Evolutionary conservation across 2,329 filamentous ascomycete genomes (phyloP).

Genomic region (Colletotrichum spaethianum): DNA sequence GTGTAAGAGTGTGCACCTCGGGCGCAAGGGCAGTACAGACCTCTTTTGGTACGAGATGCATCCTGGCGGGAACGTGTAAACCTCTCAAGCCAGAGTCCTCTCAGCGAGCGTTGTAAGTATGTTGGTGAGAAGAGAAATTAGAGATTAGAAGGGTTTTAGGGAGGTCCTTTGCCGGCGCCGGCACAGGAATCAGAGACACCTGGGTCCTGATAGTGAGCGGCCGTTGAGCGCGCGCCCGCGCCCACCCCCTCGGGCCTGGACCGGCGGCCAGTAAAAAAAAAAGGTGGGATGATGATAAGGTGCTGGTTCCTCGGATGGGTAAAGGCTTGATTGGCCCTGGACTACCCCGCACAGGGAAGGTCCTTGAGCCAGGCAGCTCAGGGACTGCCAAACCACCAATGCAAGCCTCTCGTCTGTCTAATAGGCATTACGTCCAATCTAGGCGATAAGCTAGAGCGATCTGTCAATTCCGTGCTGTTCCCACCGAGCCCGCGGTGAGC

Average conservation of each 20-base stretch:
- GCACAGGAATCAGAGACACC: neutral
- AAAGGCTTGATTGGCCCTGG: conserved; percentile 30
- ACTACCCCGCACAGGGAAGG: conserved; percentile 39
- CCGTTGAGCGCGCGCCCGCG: conserved; percentile 14
- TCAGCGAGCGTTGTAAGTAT: conserved; percentile 1
- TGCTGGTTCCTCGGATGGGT: conserved; percentile 2
- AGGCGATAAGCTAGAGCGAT: conserved; percentile 33
- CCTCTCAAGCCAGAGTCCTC: conserved; percentile 1
- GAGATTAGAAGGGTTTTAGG: neutral
- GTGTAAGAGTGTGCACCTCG: conserved; percentile 30
- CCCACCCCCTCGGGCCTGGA: conserved; percentile 33
- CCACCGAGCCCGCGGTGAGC: conserved; percentile 11
- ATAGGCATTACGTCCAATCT: conserved; percentile 40
- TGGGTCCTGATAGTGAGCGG: conserved; percentile 25
- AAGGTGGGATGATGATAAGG: conserved; percentile 40
- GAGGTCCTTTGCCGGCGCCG: conserved; percentile 4
- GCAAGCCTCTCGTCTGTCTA: conserved; percentile 32
- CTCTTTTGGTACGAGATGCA: conserved; percentile 66
- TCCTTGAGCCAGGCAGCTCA: conserved; percentile 6
- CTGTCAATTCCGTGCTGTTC: conserved; percentile 2
- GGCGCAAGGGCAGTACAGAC: conserved; percentile 49
- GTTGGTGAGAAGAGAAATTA: conserved; percentile 6
- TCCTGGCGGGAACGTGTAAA: conserved; percentile 44
- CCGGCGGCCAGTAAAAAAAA: conserved; percentile 36
- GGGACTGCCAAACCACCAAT: conserved; percentile 26